phyloP scores from a whole-genome alignment of 78 protist species.

The Monocercomonoides exilis region DNA sequence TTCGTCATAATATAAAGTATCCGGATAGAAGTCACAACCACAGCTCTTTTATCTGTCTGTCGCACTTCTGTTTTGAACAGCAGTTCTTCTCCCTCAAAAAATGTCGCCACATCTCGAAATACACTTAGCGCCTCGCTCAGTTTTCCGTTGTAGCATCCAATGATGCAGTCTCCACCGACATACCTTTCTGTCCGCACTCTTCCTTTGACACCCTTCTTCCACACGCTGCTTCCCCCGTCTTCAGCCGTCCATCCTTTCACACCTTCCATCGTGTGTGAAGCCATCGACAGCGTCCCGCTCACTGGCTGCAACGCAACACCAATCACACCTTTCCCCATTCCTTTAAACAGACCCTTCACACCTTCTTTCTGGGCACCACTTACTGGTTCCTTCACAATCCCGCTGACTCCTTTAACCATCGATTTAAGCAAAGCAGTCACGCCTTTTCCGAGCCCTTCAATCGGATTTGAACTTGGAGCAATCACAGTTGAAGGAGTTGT shows the following conservation, averaged over 20 bases:
- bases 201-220: no score
- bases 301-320: background rate
- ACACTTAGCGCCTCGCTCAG: background rate
- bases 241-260: background rate
- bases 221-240: no score
- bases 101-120: background rate
- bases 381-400: background rate
- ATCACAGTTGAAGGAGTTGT: background rate
- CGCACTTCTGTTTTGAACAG: background rate
- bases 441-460: background rate
- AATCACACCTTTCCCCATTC: background rate
- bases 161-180: background rate
- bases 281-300: background rate
- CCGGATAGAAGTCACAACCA: background rate
- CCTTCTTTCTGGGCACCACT: background rate
- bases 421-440: background rate
- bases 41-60: background rate
- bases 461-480: background rate
- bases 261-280: background rate
- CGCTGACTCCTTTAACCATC: background rate
- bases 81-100: background rate
- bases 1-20: no score
- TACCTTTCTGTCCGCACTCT: background rate
- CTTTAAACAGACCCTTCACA: background rate
- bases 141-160: background rate